These are phyloP conservation scores for Diaporthe helianthi DNA, from an alignment of 2,329 filamentous ascomycete species.

Conservation along the genomic window DNA sequence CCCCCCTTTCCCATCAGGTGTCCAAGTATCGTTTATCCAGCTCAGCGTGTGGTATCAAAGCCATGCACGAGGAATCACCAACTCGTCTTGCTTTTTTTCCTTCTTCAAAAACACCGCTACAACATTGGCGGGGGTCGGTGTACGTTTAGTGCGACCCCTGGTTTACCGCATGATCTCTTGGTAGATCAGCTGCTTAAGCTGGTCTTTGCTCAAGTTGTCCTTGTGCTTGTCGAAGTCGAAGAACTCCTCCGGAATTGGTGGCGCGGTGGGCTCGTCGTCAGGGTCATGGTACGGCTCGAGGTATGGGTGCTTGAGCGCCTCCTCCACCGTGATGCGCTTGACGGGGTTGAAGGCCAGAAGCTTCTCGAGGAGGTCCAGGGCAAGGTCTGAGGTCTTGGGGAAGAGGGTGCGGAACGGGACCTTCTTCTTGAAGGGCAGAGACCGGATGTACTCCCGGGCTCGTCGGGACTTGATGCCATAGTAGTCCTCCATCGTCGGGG, in stretches of 20 bases:
- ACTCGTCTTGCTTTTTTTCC: background rate
- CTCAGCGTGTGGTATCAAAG: conserved; percentile 16
- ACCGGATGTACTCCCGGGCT: conserved; percentile 97
- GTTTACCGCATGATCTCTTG: conserved; percentile 84
- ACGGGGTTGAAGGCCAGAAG: conserved; percentile 97
- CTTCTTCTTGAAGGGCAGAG: conserved; percentile 99
- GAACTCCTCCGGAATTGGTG: conserved; percentile 97
- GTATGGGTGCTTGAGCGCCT: conserved; percentile 96
- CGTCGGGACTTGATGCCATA: conserved; percentile 99
- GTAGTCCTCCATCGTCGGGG: conserved; percentile 99
- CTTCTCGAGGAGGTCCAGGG: conserved; percentile 92
- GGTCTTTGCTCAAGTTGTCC: conserved; percentile 97
- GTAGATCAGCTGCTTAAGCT: conserved; percentile 96
- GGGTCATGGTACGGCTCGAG: conserved; percentile 98
- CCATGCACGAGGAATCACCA: background rate
- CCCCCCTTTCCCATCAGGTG: no score
- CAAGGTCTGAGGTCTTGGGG: conserved; percentile 98
- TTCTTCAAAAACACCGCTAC: background rate
- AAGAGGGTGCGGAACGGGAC: conserved; percentile 97
- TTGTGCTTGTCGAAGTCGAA: conserved; percentile 99
- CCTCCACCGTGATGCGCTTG: conserved; percentile 97
- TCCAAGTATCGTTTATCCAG: conserved; percentile 17
- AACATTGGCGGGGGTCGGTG: background rate
- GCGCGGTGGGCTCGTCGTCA: conserved; percentile 95
- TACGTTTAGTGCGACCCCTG: background rate